A percentile compares a stretch with the other conserved stretches of the same genome.
phyloP scores from a whole-genome alignment of 768 basidiomycete species.

The Mycena rebaudengoi region DNA sequence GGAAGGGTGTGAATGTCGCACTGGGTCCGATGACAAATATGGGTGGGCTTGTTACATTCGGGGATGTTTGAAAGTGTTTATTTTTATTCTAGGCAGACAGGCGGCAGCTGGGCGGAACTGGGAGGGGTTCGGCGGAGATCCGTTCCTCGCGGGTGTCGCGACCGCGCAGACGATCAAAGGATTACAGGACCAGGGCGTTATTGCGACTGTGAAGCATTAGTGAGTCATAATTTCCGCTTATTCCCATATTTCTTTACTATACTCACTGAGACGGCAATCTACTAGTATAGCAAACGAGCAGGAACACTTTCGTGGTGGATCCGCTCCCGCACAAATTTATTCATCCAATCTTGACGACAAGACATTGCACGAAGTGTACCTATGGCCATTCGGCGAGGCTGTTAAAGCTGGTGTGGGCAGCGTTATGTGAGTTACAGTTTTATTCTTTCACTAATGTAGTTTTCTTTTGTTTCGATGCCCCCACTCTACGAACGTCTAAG shows the following conservation, averaged over 20 bases:
- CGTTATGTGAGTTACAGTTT: conserved; percentile 41
- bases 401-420: conserved; percentile 42
- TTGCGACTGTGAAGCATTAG: conserved; percentile 46
- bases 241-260: background rate
- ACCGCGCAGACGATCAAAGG: conserved; percentile 48
- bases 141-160: conserved; percentile 49
- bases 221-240: background rate
- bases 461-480: too few relatives aligned
- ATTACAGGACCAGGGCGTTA: conserved; percentile 45
- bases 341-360: conserved; percentile 50
- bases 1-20: background rate
- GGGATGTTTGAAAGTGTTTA: too few relatives aligned
- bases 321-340: conserved; percentile 6
- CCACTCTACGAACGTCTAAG: too few relatives aligned
- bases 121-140: conserved; percentile 56
- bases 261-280: background rate
- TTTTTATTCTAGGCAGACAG: background rate
- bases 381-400: conserved; percentile 34
- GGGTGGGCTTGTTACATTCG: too few relatives aligned
- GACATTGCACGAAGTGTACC: conserved; percentile 43
- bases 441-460: too few relatives aligned
- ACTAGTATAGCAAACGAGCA: conserved; percentile 30
- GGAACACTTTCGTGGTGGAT: conserved; percentile 24
- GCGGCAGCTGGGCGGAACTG: conserved; percentile 51
- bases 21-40: too few relatives aligned